Conservation (phyloP, 1,284 basidiomycete species). For the Cryptococcus maquisensis region DNA sequence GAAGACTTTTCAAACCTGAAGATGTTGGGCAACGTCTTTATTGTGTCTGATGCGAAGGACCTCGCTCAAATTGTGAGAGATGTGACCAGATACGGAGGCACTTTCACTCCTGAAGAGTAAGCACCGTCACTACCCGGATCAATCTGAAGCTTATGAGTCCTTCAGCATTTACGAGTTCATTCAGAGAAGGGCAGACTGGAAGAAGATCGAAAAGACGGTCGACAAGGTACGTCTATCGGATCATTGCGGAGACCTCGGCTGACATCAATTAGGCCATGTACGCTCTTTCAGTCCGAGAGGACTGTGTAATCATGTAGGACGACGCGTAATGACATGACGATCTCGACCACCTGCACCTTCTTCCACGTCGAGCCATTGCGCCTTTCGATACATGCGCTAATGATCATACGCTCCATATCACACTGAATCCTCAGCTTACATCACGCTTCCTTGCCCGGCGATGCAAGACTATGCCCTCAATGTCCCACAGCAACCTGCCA, state of each 20-base stretch:
- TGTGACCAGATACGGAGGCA: constrained; percentile 87
- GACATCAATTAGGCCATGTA: constrained; percentile 59
- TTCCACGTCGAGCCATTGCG: too few relatives aligned
- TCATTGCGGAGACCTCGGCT: background rate
- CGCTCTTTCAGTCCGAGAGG: constrained; percentile 84
- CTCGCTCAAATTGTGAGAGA: constrained; percentile 91
- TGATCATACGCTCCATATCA: background rate
- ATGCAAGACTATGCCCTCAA: constrained; percentile 5
- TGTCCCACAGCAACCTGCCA: constrained; percentile 11
- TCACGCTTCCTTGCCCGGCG: background rate
- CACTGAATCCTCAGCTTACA: background rate
- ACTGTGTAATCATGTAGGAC: constrained; percentile 61
- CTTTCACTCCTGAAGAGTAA: constrained; percentile 81
- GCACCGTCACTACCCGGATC: constrained; percentile 15
- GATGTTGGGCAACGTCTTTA: constrained; percentile 93
- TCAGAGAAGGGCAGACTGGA: constrained; percentile 89
- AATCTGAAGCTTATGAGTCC: background rate
- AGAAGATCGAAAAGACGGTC: constrained; percentile 90
- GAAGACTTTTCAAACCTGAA: constrained; percentile 89
- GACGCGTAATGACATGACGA: background rate
- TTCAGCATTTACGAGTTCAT: constrained; percentile 85
- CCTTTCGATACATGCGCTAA: too few relatives aligned
- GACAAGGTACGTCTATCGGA: constrained; percentile 65
- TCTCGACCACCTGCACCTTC: too few relatives aligned
- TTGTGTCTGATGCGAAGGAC: constrained; percentile 79